Evolutionary conservation across 352 stramenopile species (phyloP).

Genomic region (Globisporangium abappressorium): DNA sequence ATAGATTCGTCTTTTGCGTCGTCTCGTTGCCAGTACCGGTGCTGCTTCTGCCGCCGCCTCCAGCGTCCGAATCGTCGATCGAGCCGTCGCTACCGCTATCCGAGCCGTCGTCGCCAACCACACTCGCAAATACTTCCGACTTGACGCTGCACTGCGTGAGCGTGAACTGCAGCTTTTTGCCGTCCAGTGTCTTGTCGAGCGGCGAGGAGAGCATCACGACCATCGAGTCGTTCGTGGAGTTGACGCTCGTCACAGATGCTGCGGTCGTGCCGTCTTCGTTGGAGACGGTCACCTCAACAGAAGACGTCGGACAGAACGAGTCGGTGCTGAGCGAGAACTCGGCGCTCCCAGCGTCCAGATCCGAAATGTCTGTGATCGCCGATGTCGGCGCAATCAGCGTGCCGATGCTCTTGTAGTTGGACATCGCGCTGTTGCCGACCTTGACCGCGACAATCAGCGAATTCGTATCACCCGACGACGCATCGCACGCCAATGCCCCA

Average conservation of each 20-base stretch:
- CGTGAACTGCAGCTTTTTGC: constrained; percentile 33
- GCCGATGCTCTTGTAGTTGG: constrained; percentile 43
- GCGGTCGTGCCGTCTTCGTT: constrained; percentile 10
- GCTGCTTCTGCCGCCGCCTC: not conserved
- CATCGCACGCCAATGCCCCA: constrained; percentile 46
- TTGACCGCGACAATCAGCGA: constrained; percentile 48
- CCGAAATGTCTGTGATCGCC: constrained; percentile 35
- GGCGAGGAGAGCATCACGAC: constrained; percentile 35
- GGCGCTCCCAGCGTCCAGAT: constrained; percentile 30
- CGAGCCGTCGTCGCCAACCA: constrained; percentile 16
- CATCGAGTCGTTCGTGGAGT: constrained; percentile 38
- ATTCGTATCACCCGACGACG: constrained; percentile 24
- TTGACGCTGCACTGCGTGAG: constrained; percentile 50
- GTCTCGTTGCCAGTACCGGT: constrained; percentile 21
- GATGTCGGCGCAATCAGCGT: constrained; percentile 28
- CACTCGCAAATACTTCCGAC: constrained; percentile 19
- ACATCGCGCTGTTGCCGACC: constrained; percentile 46
- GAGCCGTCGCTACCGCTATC: constrained; percentile 11
- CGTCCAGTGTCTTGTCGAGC: constrained; percentile 28
- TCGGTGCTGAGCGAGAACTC: constrained; percentile 37
- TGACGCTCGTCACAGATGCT: constrained; percentile 17
- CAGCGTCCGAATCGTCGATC: constrained; percentile 12
- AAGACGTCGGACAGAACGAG: constrained; percentile 34
- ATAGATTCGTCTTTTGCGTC: constrained; percentile 48
- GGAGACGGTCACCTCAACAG: constrained; percentile 36